Evolutionary conservation across 2,329 filamentous ascomycete genomes (phyloP).

Genomic region (Raffaelea arxii): DNA sequence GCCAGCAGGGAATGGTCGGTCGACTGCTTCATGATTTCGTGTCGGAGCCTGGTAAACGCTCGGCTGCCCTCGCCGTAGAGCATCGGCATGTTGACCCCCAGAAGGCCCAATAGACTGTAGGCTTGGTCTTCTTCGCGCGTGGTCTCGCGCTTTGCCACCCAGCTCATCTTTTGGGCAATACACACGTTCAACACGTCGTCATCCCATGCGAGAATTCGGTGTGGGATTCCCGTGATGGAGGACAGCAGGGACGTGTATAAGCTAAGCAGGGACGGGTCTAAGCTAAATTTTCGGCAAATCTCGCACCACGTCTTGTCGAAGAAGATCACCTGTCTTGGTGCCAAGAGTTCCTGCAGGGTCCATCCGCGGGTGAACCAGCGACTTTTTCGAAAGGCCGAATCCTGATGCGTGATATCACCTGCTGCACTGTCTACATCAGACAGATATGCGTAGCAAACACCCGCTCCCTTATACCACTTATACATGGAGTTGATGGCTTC

Average conservation of each 20-base stretch:
- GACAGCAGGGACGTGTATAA: background rate
- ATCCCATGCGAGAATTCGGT: background rate
- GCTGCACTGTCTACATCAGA: background rate
- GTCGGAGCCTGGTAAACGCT: conserved; percentile 13
- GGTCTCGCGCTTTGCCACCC: conserved; percentile 5
- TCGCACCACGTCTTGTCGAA: background rate
- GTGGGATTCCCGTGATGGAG: background rate
- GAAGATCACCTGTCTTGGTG: conserved; percentile 3
- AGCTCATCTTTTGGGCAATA: conserved; percentile 3
- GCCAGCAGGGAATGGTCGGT: conserved; percentile 17
- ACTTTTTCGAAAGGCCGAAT: background rate
- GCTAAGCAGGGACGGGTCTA: no score
- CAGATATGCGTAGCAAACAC: conserved; percentile 5
- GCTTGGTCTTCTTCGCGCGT: conserved; percentile 13
- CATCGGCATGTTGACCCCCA: conserved; percentile 17
- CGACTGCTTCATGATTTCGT: conserved; percentile 15
- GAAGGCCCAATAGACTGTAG: conserved; percentile 17
- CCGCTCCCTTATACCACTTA: conserved; percentile 2
- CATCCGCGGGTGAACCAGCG: conserved; percentile 10
- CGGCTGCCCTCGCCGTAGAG: conserved; percentile 16
- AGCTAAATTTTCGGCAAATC: background rate
- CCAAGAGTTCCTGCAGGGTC: conserved; percentile 11
- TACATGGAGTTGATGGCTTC: conserved; percentile 9
- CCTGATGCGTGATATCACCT: background rate
- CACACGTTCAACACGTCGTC: no score